phyloP scores from a whole-genome alignment of 768 basidiomycete genomes.

The Termitomyces sp. region DNA sequence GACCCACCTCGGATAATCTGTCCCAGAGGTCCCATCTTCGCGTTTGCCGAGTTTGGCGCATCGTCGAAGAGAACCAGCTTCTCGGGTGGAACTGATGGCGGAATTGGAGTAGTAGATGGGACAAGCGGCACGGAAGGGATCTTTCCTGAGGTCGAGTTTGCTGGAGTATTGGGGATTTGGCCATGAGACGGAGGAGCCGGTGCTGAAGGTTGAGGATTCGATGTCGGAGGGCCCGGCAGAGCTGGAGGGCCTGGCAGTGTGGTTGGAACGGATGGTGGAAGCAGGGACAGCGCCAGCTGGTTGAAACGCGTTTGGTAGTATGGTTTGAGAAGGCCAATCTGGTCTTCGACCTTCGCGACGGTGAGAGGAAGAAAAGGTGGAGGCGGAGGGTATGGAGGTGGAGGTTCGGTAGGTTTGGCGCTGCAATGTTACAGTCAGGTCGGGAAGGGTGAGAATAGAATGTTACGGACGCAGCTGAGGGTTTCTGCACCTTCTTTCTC shows the following conservation, averaged over 20 bases:
- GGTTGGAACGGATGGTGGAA: slow-evolving; percentile 16
- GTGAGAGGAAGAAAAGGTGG: slow-evolving; percentile 74
- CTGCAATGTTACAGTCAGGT: slow-evolving; percentile 22
- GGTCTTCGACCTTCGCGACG: slow-evolving; percentile 57
- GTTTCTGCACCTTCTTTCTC: slow-evolving; percentile 46
- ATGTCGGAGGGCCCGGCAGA: slow-evolving; percentile 6
- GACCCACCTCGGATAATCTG: slow-evolving; percentile 56
- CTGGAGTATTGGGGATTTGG: not conserved
- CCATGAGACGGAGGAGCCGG: not conserved
- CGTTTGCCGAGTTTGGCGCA: slow-evolving; percentile 44
- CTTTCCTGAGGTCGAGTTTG: not conserved
- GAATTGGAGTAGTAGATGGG: slow-evolving; percentile 1
- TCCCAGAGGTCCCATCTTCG: slow-evolving; percentile 76
- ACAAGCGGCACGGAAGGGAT: not conserved
- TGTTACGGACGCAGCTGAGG: slow-evolving; percentile 42
- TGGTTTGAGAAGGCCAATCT: slow-evolving; percentile 78
- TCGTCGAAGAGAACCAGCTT: slow-evolving; percentile 58
- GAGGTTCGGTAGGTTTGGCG: slow-evolving; percentile 65
- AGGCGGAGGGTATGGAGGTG: slow-evolving; percentile 81
- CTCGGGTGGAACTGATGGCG: slow-evolving; percentile 15
- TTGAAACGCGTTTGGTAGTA: slow-evolving; percentile 64
- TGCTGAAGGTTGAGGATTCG: slow-evolving; percentile 1
- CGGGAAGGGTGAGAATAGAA: not conserved
- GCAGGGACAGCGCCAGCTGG: slow-evolving; percentile 25
- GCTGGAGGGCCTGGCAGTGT: slow-evolving; percentile 12